Evolutionary conservation across 371 early-diverging fungal species (phyloP).

Genomic region (Apophysomyces variabilis): DNA sequence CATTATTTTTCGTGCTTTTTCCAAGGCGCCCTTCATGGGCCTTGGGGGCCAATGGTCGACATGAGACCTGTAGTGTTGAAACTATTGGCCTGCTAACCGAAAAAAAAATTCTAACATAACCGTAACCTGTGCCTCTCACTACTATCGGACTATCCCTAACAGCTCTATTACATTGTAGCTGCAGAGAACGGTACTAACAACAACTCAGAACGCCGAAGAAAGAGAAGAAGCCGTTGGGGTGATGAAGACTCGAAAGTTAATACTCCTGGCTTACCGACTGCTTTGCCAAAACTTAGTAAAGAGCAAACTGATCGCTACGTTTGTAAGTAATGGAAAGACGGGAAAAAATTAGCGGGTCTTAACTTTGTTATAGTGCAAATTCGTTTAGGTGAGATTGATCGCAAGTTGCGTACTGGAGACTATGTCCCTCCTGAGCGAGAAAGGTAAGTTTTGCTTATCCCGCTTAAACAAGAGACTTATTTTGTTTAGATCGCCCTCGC

Average conservation of each 20-base stretch:
- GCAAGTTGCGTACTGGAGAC: slow-evolving; percentile 82
- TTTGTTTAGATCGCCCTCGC: slow-evolving; percentile 83
- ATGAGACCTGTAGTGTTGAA: slow-evolving; percentile 6
- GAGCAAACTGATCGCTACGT: slow-evolving; percentile 86
- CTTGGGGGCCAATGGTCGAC: background rate
- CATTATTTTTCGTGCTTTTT: slow-evolving; percentile 5
- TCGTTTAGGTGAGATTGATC: slow-evolving; percentile 88
- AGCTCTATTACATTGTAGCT: slow-evolving; percentile 12
- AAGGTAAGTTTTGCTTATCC: slow-evolving; percentile 46
- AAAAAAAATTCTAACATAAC: slow-evolving; percentile 5
- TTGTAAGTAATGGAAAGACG: slow-evolving; percentile 49
- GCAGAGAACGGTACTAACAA: slow-evolving; percentile 21
- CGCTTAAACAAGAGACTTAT: background rate
- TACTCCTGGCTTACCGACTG: slow-evolving; percentile 83
- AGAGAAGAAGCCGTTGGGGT: slow-evolving; percentile 89
- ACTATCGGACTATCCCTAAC: slow-evolving; percentile 9
- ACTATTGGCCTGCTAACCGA: slow-evolving; percentile 6
- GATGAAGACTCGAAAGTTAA: slow-evolving; percentile 69
- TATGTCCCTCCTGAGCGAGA: slow-evolving; percentile 77
- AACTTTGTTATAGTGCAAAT: slow-evolving; percentile 64
- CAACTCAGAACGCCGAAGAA: slow-evolving; percentile 51
- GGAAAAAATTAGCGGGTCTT: background rate
- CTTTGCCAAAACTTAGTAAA: slow-evolving; percentile 75
- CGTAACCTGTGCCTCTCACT: slow-evolving; percentile 6
- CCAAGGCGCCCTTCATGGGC: slow-evolving; percentile 3